Evolutionary conservation across 2,329 filamentous ascomycete genomes (phyloP), one percentile per base, ranked within the genome.

Genomic region (Aspergillus unguis): DNA sequence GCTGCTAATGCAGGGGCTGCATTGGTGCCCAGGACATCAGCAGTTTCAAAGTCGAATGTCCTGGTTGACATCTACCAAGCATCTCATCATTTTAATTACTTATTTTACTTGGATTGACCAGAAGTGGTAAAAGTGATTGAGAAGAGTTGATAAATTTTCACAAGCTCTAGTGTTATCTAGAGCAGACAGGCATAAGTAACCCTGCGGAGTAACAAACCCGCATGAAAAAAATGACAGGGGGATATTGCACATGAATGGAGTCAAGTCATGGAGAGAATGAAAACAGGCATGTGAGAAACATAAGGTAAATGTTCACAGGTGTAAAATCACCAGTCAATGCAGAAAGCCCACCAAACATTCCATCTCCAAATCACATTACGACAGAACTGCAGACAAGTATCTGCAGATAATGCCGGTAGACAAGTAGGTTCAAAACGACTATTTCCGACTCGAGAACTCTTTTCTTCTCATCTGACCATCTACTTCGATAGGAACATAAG

Each of bases 211-310:
- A 33, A 33, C 7, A 5, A 33, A 33, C 17, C 17, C 17, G 17
- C 17, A 17, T 17, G 3, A 33, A 33, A 33, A 33, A 33, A 33
- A 23, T 23, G 44, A 40, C 44, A 29, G 32, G 31, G 17, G 54
- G 44, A 55, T 62, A 57, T 56, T 57, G 58, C 59, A 62, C 58
- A 59, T 59, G 56, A 57, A 57, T 50, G 55, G 57, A 36, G 51
- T 48, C 57, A 52, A 49, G 57, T 48, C 54, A 57, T 53, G 35
- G 45, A 47, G 11, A 48, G 48, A 54, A 49, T 54, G 38, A 48
- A 56, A 48, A 41, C 50, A 52, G 42, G 44, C 49, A 38, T 28
- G 31, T 55, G 41, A 36, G 42, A 45, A 44, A 50, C 49, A 47
- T 44, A 55, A 57, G 54, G 53, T 54, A 36, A 44, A 44, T 17